A percentile compares a stretch with the other conserved stretches of the same genome.
These are phyloP conservation scores for Leishmania amazonensis DNA, from an alignment of 208 protist species.

Conservation along the genomic window DNA sequence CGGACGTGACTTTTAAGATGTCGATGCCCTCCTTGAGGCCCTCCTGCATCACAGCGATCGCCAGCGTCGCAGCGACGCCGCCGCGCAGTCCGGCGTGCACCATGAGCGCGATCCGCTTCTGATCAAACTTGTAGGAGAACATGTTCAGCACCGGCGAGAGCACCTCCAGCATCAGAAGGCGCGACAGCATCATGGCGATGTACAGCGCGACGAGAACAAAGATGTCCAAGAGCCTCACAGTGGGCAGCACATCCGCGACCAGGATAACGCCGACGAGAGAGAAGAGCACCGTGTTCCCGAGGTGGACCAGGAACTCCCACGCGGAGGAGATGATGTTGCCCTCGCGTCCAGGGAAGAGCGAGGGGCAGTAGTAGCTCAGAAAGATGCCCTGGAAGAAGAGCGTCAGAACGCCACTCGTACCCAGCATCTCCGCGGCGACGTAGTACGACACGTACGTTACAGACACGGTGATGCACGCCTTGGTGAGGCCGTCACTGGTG, in stretches of 20 bases:
- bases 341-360: slow-evolving; percentile 75
- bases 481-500: slow-evolving; percentile 46
- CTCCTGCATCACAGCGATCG: slow-evolving; percentile 65
- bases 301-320: slow-evolving; percentile 89
- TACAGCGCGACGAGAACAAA: slow-evolving; percentile 68
- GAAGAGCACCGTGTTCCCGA: slow-evolving; percentile 89
- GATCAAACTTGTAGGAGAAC: slow-evolving; percentile 58
- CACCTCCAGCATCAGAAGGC: slow-evolving; percentile 67
- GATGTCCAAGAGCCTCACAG: slow-evolving; percentile 53
- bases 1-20: slow-evolving; percentile 76
- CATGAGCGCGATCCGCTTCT: slow-evolving; percentile 57
- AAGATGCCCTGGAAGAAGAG: slow-evolving; percentile 83
- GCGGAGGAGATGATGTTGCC: slow-evolving; percentile 71
- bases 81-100: slow-evolving; percentile 80
- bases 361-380: slow-evolving; percentile 81
- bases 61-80: slow-evolving; percentile 79
- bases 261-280: slow-evolving; percentile 87
- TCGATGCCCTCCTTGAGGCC: slow-evolving; percentile 51
- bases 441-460: slow-evolving; percentile 89
- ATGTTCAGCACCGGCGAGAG: slow-evolving; percentile 74
- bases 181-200: slow-evolving; percentile 58
- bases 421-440: slow-evolving; percentile 62
- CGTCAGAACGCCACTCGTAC: slow-evolving; percentile 83
- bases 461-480: slow-evolving; percentile 82
- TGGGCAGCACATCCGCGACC: slow-evolving; percentile 65